phyloP scores from a whole-genome alignment of 768 basidiomycete genomes.

The Gymnopilus junonius region DNA sequence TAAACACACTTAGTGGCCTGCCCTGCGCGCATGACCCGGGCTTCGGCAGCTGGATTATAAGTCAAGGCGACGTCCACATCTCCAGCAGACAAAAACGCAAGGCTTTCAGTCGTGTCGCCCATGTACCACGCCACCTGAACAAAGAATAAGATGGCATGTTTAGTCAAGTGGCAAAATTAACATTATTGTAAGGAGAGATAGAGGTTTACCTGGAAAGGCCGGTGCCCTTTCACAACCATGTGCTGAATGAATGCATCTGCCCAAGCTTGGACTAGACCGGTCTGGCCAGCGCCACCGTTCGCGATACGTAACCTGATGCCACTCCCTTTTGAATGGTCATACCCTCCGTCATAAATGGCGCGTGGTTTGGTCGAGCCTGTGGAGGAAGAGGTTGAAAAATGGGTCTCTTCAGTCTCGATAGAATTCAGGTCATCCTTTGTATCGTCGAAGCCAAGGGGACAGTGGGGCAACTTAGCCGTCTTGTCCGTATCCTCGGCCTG shows the following conservation, averaged over 20 bases:
- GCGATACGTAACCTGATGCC: constrained; percentile 48
- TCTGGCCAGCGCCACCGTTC: constrained; percentile 56
- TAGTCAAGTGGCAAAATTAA: neutral
- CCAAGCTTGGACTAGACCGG: constrained; percentile 51
- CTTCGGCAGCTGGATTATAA: constrained; percentile 56
- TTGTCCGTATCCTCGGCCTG: neutral
- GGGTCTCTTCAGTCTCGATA: neutral
- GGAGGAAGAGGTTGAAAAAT: neutral
- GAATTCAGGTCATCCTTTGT: neutral
- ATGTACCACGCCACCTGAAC: constrained; percentile 58
- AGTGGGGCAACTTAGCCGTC: neutral
- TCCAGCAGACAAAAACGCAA: constrained; percentile 44
- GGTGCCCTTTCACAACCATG: constrained; percentile 32
- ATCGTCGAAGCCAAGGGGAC: neutral
- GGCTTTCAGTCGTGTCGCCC: constrained; percentile 58
- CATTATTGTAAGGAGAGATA: neutral
- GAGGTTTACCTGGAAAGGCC: constrained; percentile 37
- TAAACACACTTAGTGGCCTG: constrained; percentile 40
- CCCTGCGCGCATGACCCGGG: constrained; percentile 33
- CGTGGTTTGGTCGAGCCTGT: constrained; percentile 13
- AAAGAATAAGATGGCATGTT: neutral
- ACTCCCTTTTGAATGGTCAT: constrained; percentile 26
- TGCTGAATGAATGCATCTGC: constrained; percentile 50
- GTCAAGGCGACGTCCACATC: constrained; percentile 55
- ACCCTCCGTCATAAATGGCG: constrained; percentile 46